Evolutionary conservation across 257 asterid species (phyloP), one percentile per base, ranked within the genome.

Genomic region (Coffea eugenioides): DNA sequence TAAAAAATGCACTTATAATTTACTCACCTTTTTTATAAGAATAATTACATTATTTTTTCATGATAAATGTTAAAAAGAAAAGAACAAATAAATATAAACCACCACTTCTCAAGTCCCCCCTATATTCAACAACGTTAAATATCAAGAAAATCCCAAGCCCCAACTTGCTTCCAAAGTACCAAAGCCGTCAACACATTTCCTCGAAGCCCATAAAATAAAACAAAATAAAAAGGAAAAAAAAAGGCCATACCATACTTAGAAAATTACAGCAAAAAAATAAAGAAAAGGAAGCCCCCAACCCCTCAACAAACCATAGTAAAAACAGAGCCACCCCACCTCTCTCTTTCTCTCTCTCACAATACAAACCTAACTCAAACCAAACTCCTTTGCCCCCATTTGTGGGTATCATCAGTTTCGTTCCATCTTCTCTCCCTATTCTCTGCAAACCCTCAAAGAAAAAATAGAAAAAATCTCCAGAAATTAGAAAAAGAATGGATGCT

Each of bases 401-500:
- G 76, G 75, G 74, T 18, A 73, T 66, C 25, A 49, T 69, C 79
- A 31, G 46, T 62, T 62, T 41, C 48, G 8, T 20, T 68, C 57
- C 27, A 4, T 20, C 54, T 34, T 41, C 6, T 68, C 16, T 14
- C 67, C 25, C 23, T 12, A 46, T 46, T 71, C n/a, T 71, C 5
- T 31, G 13, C 52, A 23, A 23, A 0, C n/a, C 5, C 20, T 8
- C 36, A 62, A 69, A 69, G 23, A 15, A 52, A 31, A 31, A 31
- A 31, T 31, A 31, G 34, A 31, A 31, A 31, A 31, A 59, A n/a
- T 18, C 49, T 11, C 36, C 21, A 64, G 14, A 21, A n/a, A 39
- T 39, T 39, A 39, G 43, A 18, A 52, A 67, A 77, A 16, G 61
- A 79, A 92, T 92, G 97, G 91, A 88, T 80, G 87, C 78, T 87